These are phyloP conservation scores for Oropetium thomaeum DNA, from an alignment of 176 grass and related monocot species.

Conservation along the genomic window DNA sequence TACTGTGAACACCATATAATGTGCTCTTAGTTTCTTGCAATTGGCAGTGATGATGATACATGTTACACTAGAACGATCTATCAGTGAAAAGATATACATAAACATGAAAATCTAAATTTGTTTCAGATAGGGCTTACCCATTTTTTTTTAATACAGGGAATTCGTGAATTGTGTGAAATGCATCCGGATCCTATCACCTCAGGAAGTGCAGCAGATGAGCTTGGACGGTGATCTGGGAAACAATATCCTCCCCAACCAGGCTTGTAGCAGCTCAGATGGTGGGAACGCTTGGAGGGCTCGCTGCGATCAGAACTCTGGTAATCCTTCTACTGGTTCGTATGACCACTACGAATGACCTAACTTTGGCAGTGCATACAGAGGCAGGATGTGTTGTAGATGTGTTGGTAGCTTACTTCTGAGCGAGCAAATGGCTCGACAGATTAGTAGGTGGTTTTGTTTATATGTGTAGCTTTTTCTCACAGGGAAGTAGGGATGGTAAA, in stretches of 20 bases:
- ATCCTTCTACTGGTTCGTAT: constrained; percentile 72
- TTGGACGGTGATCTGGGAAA: constrained; percentile 70
- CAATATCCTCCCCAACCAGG: constrained; percentile 55
- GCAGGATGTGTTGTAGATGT: constrained; percentile 42
- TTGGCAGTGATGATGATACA: background rate
- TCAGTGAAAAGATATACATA: background rate
- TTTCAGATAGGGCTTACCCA: background rate
- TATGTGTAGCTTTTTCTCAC: constrained; percentile 50
- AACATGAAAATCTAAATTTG: background rate
- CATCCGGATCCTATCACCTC: constrained; percentile 72
- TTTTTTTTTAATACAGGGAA: constrained; percentile 48
- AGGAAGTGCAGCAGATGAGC: constrained; percentile 81
- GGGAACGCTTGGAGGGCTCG: constrained; percentile 62
- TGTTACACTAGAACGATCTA: background rate
- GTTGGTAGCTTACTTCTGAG: constrained; percentile 14
- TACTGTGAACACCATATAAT: background rate
- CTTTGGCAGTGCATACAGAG: background rate
- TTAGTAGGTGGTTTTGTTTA: constrained; percentile 46
- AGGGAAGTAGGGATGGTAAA: constrained; percentile 42
- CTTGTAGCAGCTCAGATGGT: constrained; percentile 60
- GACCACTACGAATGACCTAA: constrained; percentile 70
- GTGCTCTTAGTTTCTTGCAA: background rate
- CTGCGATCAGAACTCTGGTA: constrained; percentile 75
- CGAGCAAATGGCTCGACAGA: constrained; percentile 31
- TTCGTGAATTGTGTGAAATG: constrained; percentile 70